Evolutionary conservation across 306 rosid genomes (phyloP).

Genomic region (Gastrolobium villosum): DNA sequence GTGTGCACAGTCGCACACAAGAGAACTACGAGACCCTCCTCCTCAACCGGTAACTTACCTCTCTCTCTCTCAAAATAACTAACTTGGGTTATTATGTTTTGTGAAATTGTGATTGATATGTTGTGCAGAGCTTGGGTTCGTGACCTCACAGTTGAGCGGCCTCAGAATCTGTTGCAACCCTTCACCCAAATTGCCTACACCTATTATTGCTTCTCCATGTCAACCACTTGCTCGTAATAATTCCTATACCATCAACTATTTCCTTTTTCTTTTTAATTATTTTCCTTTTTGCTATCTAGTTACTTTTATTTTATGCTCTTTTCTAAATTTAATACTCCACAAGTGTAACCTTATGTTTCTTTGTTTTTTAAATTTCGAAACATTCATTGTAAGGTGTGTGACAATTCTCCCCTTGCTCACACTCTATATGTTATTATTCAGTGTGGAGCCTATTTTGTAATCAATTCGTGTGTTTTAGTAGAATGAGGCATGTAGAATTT

Average conservation of each 20-base stretch:
- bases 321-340: neutral
- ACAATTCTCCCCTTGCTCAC: neutral
- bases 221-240: conserved; percentile 71
- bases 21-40: neutral
- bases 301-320: neutral
- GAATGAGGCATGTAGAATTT: too few species aligned
- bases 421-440: neutral
- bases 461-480: neutral
- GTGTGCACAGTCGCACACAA: conserved; percentile 1
- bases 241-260: too few species aligned
- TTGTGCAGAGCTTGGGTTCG: conserved; percentile 66
- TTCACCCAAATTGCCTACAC: conserved; percentile 42
- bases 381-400: neutral
- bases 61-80: neutral
- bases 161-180: conserved; percentile 61
- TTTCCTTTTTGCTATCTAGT: neutral
- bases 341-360: neutral
- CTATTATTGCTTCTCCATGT: conserved; percentile 44
- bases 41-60: conserved; percentile 7
- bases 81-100: neutral
- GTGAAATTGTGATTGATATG: neutral
- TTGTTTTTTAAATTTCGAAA: neutral
- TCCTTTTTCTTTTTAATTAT: neutral
- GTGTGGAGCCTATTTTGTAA: neutral
- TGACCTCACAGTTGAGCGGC: conserved; percentile 77